These are phyloP conservation scores for Vitis hybrid DNA, from an alignment of 177 flowering plant species.

Conservation along the genomic window DNA sequence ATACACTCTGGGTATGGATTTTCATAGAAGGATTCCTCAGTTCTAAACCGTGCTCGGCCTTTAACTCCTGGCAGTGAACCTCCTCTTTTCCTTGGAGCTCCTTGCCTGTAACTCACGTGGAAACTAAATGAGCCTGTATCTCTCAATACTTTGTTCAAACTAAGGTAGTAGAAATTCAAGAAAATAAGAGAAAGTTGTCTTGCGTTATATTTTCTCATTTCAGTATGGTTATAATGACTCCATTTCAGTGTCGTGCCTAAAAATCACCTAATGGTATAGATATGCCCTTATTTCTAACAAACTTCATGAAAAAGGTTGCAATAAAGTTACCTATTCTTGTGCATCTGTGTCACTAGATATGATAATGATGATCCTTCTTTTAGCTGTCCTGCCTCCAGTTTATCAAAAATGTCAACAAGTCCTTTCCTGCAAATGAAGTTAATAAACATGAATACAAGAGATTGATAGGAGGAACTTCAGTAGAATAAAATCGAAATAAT, in stretches of 20 bases:
- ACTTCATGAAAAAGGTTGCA: neutral
- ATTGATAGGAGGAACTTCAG: neutral
- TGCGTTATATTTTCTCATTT: no score
- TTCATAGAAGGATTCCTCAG: conserved; percentile 91
- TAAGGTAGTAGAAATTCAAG: no score
- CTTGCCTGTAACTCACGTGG: conserved; percentile 50
- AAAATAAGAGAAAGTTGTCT: no score
- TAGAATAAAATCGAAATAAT: neutral
- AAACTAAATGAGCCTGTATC: neutral
- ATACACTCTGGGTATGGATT: conserved; percentile 94
- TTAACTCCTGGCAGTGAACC: conserved; percentile 69
- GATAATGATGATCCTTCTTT: conserved; percentile 60
- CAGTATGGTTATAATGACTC: no score
- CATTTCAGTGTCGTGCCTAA: neutral
- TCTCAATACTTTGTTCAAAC: neutral
- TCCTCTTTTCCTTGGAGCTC: conserved; percentile 76
- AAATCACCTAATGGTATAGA: neutral
- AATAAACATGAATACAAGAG: neutral
- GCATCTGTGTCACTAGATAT: conserved; percentile 53
- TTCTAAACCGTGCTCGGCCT: conserved; percentile 76
- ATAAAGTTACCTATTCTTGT: conserved; percentile 55
- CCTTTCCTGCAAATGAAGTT: conserved; percentile 58
- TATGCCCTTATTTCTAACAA: neutral
- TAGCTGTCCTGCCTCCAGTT: conserved; percentile 64
- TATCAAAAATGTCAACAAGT: conserved; percentile 78